Evolutionary conservation across 176 grass and related monocot genomes (phyloP), one percentile per base, ranked within the genome.

Genomic region (Phoenix roebelenii): DNA sequence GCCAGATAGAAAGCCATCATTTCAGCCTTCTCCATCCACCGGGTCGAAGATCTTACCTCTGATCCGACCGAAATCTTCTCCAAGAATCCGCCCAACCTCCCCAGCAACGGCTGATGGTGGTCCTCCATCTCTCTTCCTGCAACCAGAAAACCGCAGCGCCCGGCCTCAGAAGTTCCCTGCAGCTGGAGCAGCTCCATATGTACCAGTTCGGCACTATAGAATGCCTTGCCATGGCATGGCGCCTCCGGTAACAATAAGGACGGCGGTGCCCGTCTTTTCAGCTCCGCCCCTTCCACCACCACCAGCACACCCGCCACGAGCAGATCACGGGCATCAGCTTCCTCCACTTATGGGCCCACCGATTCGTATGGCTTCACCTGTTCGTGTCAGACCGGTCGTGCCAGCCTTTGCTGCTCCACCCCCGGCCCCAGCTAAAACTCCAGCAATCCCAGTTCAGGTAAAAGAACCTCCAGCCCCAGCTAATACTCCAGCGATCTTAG

Each of bases 21-120:
- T 59, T 52, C 82, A 85, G 65, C 71, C 84, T 26, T 76, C 78
- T 52, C 84, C 76, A 64, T 80, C 82, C 55, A 85, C 74, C 57
- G 80, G 86, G 60, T 95, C 94, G 0, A 99, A 93, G 77, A 99
- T 99, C 58, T 82, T 99, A 15, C 94, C 94, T 73, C 67, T 99
- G 24, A 89, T 99, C 63, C 84, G 85, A 3, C 88, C 74, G 24
- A 93, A 83, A 74, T 80, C 70, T 15, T 80, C 57, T 72, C 72
- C 81, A 63, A 89, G 84, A 70, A 76, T 51, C n/a, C 78, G 94
- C 60, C 57, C 81, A 10, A 82, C 76, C 60, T 81, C 83, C 6
- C 82, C 69, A 19, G 67, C 66, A 75, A 30, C 23, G 23, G 63
- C 56, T 59, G 74, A 85, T 86, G 70, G 60, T 49, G 51, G 4